Base-by-base conservation (phyloP, 352 stramenopile species). In the Phytophthora pistaciae region DNA sequence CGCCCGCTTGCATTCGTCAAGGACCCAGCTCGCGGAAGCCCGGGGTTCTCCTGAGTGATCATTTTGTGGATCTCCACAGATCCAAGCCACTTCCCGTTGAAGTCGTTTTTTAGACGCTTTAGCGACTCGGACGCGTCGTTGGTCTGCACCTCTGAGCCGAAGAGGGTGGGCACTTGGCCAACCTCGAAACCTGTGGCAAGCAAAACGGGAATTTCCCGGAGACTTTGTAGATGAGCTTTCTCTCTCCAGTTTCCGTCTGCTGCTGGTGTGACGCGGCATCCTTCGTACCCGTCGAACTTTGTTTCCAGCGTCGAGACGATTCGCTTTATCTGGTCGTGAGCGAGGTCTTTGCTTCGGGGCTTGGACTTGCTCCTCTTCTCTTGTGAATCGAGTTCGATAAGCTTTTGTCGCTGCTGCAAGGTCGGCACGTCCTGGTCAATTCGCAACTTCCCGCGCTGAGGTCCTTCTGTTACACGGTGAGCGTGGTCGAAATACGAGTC, bases 351-450 rank as follows among this genome's bases (percentile, higher is more conserved):
- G 65, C 85, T 92, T 23, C 82, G 80, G 36, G 90, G 90, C 33
- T 92, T 88, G 27, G 91, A 79, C 65, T 89, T 92, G 78, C 84
- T 96, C 4, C 87, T 80, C 42, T 94, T 93, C 50, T 90, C 79
- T 21, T 90, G 67, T 7, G 84, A 82, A 38, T 86, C 83, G 18
- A 84, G 57, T 48, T 92, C 85, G 38, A 96, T 89, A 36, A 78
- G 82, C 57, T 92, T 92, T 56, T 95, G 87, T 13, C 90, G 78
- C 59, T 96, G 74, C 46, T 83, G 76, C 16, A 97, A 57, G 25
- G 79, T 93, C 10, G 81, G 84, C 5, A 70, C 72, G 44, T 78
- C 49, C 40, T 86, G 79, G 23, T 88, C 79, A n/a, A 92, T 82
- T 9, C 92, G 14, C 8, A 94, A 64, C 46, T 91, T 91, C 3